Evolutionary conservation across 2,329 filamentous ascomycete genomes (phyloP), one percentile per base, ranked within the genome.

Genomic region (Byssoonygena ceratinophila): DNA sequence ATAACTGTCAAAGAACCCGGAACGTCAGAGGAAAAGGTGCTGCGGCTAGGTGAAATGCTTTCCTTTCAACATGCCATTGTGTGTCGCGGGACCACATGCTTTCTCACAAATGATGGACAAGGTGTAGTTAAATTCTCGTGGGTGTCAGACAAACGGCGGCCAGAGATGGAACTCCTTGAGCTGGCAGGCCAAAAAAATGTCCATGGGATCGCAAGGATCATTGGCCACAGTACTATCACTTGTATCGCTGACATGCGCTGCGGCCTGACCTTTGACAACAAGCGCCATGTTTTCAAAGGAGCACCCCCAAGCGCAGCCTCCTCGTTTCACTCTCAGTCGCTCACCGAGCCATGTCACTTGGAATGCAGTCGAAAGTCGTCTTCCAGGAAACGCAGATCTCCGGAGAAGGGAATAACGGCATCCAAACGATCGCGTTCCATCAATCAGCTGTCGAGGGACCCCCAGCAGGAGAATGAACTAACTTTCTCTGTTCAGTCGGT

Each of bases 111-210:
- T 12, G 34, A 23, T 51, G 36, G 32, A 12, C 45, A 60, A 34
- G 55, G 39, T n/a, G 58, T 68, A 4, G 59, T 61, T 16, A 67
- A 68, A 56, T 67, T 67, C 54, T 60, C 61, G 37, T 67, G 59
- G 63, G 55, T 54, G 23, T 66, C 59, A 32, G 59, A 65, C 36
- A 62, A 61, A 59, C 60, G 58, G 52, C 41, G 53, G 32, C 51
- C 55, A 4, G 63, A 66, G 52, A 54, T 52, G 37, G 56, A 65
- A 29, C 54, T 61, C 29, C 59, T 67, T 31, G 60, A 61, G 41
- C 50, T 57, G 43, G 55, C 55, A 27, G 20, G 41, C 23, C 53
- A 61, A 48, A 62, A 46, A 52, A 59, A 57, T 52, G 59, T 66
- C 23, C 57, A 58, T 22, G 59, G 62, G 29, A 55, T 67, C 58